These are phyloP conservation scores for Herpetospermum pedunculosum DNA, from an alignment of 306 rosid species.

Conservation along the genomic window DNA sequence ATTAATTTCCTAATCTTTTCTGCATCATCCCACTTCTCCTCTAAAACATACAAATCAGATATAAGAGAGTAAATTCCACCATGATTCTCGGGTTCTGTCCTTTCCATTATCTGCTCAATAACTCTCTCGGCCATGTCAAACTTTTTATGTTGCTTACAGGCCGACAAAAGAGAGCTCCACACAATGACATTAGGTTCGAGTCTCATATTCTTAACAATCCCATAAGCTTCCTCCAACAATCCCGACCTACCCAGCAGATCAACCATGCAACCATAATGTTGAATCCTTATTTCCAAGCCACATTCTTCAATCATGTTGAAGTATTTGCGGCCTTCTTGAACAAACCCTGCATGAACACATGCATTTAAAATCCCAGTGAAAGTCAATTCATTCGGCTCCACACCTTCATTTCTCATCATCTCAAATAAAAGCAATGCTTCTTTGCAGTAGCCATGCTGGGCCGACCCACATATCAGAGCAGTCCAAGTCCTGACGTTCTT, in stretches of 20 bases:
- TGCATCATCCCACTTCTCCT: conserved; percentile 47
- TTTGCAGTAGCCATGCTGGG: conserved; percentile 27
- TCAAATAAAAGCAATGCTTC: conserved; percentile 38
- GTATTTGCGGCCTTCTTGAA: conserved; percentile 34
- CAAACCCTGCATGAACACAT: conserved; percentile 40
- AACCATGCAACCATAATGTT: conserved; percentile 55
- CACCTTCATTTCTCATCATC: conserved; percentile 30
- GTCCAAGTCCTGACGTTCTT: conserved; percentile 47
- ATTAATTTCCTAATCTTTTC: conserved; percentile 37
- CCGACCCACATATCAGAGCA: conserved; percentile 36
- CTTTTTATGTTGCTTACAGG: conserved; percentile 45
- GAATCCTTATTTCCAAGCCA: conserved; percentile 34
- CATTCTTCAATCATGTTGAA: conserved; percentile 44
- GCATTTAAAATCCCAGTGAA: conserved; percentile 55
- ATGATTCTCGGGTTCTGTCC: conserved; percentile 29
- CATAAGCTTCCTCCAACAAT: conserved; percentile 46
- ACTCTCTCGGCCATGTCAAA: conserved; percentile 52
- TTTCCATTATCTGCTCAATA: conserved; percentile 26
- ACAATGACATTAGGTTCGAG: conserved; percentile 33
- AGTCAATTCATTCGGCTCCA: conserved; percentile 45
- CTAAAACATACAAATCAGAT: conserved; percentile 43
- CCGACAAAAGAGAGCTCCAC: conserved; percentile 39
- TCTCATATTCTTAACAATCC: conserved; percentile 33
- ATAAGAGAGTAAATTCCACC: conserved; percentile 39
- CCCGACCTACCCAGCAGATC: conserved; percentile 51